Base-by-base conservation (phyloP, 2,329 filamentous ascomycete species). In the Talaromyces funiculosus region DNA sequence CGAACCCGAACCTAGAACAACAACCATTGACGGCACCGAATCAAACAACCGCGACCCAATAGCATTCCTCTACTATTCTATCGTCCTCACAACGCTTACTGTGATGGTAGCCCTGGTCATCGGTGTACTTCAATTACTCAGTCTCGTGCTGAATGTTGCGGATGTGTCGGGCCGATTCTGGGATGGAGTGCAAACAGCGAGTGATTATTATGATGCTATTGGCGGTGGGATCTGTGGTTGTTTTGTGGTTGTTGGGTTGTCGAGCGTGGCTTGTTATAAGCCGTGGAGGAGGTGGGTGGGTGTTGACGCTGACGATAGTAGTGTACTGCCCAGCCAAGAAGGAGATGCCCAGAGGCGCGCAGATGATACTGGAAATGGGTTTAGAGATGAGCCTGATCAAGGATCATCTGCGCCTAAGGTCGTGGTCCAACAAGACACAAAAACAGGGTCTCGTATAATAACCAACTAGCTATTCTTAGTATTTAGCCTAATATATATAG, bases 41-140 rank as follows among this genome's bases (percentile, higher is more conserved):
- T 54, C 51, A 3, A 54, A 58, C 10, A 35, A 51, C 24, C 87
- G 95, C 61, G 92, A 97, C 69, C 83, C 84, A 0, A 85, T 97
- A n/a, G 92, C 92, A 0, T 92, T 97, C 51, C 78, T 96, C 1
- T 97, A 97, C 77, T 97, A 97, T 76, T 95, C 91, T 12, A 89
- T 93, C 66, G 89, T 96, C 0, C 81, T 96, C 29, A 96, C 91
- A 0, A 85, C 83, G 3, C 84, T 96, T 56, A 97, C 92, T 0
- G 89, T 96, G 24, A 77, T 89, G 4, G 91, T 96, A 0, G 90
- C 92, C 1, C 84, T 90, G 2, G 87, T 94, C 29, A 96, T 97
- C 66, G 93, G 93, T 22, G 80, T 89, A 16, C 83, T 97, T 24
- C 94, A 99, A 73, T 78, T 96, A 0, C 79, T 97, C 10, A 91